Evolutionary conservation across 129 eudicot species (phyloP).

Genomic region (Arctium lappa): DNA sequence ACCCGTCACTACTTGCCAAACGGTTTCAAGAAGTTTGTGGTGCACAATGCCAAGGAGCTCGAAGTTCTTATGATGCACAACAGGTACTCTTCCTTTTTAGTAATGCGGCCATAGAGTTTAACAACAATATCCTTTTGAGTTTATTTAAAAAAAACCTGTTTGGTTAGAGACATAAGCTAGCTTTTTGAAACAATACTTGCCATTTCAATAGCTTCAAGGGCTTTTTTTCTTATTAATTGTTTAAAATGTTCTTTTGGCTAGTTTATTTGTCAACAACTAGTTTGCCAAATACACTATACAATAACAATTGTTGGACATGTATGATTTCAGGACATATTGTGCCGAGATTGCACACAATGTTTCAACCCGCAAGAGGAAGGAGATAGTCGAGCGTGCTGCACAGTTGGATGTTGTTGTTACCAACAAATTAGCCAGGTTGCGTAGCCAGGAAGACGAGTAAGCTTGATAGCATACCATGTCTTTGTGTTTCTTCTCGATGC

Average conservation of each 20-base stretch:
- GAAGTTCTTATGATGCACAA: conserved; percentile 94
- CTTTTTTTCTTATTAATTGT: not conserved
- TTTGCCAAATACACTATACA: not conserved
- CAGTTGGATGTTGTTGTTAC: conserved; percentile 40
- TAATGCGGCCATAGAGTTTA: not conserved
- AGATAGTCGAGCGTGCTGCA: conserved; percentile 54
- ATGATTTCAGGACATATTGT: conserved; percentile 62
- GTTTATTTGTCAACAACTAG: not conserved
- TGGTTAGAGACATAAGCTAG: too few relatives aligned
- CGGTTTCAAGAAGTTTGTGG: conserved; percentile 84
- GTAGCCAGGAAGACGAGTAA: conserved; percentile 44
- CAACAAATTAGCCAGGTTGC: conserved; percentile 39
- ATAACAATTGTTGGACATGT: not conserved
- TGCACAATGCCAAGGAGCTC: conserved; percentile 72
- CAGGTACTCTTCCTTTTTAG: conserved; percentile 34
- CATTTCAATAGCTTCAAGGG: not conserved
- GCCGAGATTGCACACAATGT: conserved; percentile 85
- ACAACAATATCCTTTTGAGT: not conserved
- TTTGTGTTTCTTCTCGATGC: conserved; percentile 1
- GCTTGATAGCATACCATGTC: conserved; percentile 8
- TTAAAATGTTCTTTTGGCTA: not conserved
- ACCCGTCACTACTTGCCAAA: conserved; percentile 76
- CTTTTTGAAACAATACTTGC: too few relatives aligned
- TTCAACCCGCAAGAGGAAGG: conserved; percentile 79
- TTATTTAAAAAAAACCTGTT: too few relatives aligned